These are phyloP conservation scores for Hymenoscyphus scutula DNA, from an alignment of 2,329 filamentous ascomycete genomes.

Conservation along the genomic window DNA sequence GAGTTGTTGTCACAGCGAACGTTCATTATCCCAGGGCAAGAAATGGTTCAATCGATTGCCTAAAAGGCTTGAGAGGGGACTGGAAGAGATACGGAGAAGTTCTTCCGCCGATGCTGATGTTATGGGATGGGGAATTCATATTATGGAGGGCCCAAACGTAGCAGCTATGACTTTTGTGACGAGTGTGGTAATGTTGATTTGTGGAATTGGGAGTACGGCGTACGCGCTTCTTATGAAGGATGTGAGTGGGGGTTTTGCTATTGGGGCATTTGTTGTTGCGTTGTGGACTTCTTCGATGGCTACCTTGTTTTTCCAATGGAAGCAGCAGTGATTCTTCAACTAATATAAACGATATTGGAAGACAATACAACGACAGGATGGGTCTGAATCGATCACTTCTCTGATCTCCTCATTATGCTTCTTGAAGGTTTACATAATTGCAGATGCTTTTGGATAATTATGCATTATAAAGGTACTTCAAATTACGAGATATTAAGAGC, in stretches of 20 bases:
- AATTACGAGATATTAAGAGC: too few relatives aligned
- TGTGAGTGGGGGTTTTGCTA: neutral
- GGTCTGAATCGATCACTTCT: too few relatives aligned
- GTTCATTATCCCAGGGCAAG: neutral
- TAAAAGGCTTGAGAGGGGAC: neutral
- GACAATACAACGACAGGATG: too few relatives aligned
- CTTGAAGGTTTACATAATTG: too few relatives aligned
- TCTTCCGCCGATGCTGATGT: neutral
- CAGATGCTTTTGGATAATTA: too few relatives aligned
- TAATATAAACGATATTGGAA: neutral
- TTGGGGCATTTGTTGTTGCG: neutral
- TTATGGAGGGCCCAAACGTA: neutral
- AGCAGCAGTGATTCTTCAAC: neutral
- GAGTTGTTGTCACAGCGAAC: neutral
- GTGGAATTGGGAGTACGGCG: neutral
- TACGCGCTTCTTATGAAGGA: neutral
- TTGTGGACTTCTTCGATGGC: neutral
- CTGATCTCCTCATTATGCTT: too few relatives aligned
- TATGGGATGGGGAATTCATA: neutral
- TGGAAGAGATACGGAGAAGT: neutral
- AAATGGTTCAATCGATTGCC: slow-evolving; percentile 2
- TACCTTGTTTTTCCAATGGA: slow-evolving; percentile 1
- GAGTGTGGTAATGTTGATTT: neutral
- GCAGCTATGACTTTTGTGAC: neutral
- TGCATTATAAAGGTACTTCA: too few relatives aligned